A percentile compares a stretch with the other conserved stretches of the same genome.
Evolutionary conservation across 2,329 filamentous ascomycete species (phyloP).

Genomic region (Trichoderma brevicompactum): DNA sequence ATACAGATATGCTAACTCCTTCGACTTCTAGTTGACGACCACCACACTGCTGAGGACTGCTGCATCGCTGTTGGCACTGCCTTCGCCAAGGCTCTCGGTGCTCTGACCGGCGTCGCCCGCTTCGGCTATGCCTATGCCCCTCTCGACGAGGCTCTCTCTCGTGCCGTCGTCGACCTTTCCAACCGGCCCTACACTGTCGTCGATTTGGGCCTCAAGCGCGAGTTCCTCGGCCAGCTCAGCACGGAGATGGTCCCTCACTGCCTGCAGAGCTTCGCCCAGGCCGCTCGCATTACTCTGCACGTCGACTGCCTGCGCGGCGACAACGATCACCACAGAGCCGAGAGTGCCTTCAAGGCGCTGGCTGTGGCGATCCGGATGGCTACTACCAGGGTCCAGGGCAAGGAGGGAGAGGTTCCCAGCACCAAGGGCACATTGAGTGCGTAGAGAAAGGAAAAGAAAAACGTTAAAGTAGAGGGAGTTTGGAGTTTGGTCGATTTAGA

Average conservation of each 20-base stretch:
- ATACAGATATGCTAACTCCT: too few species aligned
- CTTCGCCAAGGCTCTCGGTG: constrained; percentile 79
- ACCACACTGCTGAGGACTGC: constrained; percentile 96
- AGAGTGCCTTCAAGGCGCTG: constrained; percentile 96
- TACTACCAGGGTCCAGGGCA: constrained; percentile 72
- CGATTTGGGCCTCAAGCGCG: constrained; percentile 81
- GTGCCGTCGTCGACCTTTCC: constrained; percentile 91
- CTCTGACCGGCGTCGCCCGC: constrained; percentile 78
- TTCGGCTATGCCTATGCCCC: constrained; percentile 93
- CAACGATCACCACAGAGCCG: constrained; percentile 95
- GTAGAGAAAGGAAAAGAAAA: not conserved
- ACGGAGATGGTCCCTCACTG: constrained; percentile 98
- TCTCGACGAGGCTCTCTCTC: constrained; percentile 91
- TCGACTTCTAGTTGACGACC: constrained; percentile 77
- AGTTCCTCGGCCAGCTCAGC: constrained; percentile 92
- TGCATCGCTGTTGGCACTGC: constrained; percentile 88
- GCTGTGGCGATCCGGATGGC: constrained; percentile 84
- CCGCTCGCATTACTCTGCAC: constrained; percentile 88
- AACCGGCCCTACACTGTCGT: constrained; percentile 87
- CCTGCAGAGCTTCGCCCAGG: constrained; percentile 90
- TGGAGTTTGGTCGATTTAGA: constrained; percentile 21
- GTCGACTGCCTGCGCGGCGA: constrained; percentile 88
- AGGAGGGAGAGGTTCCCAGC: constrained; percentile 91
- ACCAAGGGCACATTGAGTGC: constrained; percentile 88
- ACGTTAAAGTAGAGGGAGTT: constrained; percentile 9